phyloP scores from a whole-genome alignment of 345 rosid genomes.

The Stellera chamaejasme region DNA sequence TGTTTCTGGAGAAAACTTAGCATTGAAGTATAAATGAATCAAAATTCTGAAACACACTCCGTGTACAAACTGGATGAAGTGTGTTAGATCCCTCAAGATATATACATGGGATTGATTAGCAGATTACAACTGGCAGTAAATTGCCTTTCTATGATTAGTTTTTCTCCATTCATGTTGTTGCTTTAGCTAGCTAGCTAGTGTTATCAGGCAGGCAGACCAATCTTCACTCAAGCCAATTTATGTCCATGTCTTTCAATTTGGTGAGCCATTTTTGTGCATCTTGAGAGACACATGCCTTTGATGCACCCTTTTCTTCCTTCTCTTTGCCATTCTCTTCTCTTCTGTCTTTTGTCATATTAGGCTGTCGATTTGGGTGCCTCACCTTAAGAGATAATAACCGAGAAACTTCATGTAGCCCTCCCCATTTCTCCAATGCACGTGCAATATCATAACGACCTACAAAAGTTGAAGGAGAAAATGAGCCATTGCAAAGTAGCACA shows the following conservation, averaged over 20 bases:
- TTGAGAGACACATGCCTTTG: conserved; percentile 50
- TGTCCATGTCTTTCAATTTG: conserved; percentile 57
- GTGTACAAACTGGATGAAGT: too few relatives aligned
- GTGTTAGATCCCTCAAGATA: too few relatives aligned
- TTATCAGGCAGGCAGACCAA: too few relatives aligned
- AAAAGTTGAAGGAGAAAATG: neutral
- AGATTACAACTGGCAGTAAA: too few relatives aligned
- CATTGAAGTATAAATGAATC: too few relatives aligned
- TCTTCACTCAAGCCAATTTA: conserved; percentile 64
- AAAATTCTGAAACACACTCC: too few relatives aligned
- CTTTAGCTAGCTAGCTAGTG: too few relatives aligned
- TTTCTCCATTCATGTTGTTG: too few relatives aligned
- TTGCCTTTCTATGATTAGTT: too few relatives aligned
- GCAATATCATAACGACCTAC: conserved; percentile 95
- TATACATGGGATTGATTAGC: too few relatives aligned
- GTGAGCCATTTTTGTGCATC: conserved; percentile 73
- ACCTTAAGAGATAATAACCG: conserved; percentile 69
- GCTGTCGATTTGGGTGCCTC: conserved; percentile 61
- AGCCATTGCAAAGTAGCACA: neutral
- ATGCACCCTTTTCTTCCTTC: conserved; percentile 20
- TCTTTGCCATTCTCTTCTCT: conserved; percentile 24
- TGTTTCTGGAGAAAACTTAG: too few relatives aligned
- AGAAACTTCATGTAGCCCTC: conserved; percentile 83
- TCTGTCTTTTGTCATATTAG: conserved; percentile 32
- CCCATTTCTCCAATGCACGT: conserved; percentile 95